phyloP scores from a whole-genome alignment of 495 filamentous ascomycete species.

The Mytilinidion resinicola region DNA sequence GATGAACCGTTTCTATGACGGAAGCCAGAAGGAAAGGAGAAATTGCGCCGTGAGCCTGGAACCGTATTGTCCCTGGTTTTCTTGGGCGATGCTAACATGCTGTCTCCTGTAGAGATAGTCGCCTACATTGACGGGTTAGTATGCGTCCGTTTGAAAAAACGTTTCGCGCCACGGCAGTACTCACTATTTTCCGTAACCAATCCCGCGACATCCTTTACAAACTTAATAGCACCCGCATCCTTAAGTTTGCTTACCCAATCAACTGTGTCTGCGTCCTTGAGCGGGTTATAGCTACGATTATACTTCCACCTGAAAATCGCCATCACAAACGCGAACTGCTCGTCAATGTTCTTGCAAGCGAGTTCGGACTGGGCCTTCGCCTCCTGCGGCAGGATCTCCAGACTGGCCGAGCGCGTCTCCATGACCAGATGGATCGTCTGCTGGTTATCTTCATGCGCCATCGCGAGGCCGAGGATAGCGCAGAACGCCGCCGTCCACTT shows the following conservation, averaged over 20 bases:
- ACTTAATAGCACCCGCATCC: conserved; percentile 17
- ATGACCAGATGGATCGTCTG: conserved; percentile 34
- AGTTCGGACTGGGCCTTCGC: conserved; percentile 20
- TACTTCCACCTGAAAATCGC: conserved; percentile 38
- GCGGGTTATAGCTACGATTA: conserved; percentile 28
- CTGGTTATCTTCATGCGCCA: conserved; percentile 37
- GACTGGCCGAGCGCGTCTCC: conserved; percentile 23
- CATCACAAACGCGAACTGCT: conserved; percentile 29
- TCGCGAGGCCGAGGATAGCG: conserved; percentile 32
- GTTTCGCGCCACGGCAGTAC: conserved; percentile 4
- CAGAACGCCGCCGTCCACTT: conserved; percentile 36
- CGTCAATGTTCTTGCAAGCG: conserved; percentile 32
- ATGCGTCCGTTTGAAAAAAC: not conserved
- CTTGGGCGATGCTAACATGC: conserved; percentile 22
- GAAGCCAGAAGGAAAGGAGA: conserved; percentile 32
- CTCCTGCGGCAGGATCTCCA: conserved; percentile 15
- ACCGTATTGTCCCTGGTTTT: conserved; percentile 33
- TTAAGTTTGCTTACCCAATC: conserved; percentile 21
- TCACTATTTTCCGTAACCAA: conserved; percentile 35
- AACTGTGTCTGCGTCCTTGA: conserved; percentile 20
- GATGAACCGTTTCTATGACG: conserved; percentile 6
- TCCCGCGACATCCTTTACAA: conserved; percentile 25
- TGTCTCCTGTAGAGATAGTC: conserved; percentile 28
- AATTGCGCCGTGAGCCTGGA: conserved; percentile 35
- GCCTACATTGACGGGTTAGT: conserved; percentile 17